phyloP scores from a whole-genome alignment of 768 basidiomycete species.

The Podaxis sp. region DNA sequence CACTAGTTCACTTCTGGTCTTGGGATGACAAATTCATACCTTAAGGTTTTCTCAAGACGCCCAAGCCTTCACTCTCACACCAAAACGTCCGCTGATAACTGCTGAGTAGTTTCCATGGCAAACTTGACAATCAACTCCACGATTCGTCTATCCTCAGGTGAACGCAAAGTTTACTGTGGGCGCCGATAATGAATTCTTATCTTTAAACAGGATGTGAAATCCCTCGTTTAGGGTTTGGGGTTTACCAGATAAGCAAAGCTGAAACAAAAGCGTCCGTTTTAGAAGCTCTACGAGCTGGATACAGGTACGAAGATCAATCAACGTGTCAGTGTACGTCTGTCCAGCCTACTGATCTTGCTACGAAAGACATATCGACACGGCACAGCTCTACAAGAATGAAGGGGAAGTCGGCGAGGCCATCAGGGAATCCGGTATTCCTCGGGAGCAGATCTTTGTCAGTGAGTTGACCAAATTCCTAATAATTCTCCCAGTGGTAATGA shows the following conservation, averaged over 20 bases:
- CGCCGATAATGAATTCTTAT: background rate
- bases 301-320: slow-evolving; percentile 12
- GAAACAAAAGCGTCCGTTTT: slow-evolving; percentile 11
- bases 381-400: slow-evolving; percentile 19
- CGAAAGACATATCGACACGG: slow-evolving; percentile 18
- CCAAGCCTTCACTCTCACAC: background rate
- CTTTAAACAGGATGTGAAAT: slow-evolving; percentile 14
- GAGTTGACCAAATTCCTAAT: background rate
- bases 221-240: slow-evolving; percentile 16
- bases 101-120: background rate
- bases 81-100: too few relatives aligned
- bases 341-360: slow-evolving; percentile 26
- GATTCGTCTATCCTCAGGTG: slow-evolving; percentile 26
- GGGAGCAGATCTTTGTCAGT: slow-evolving; percentile 19
- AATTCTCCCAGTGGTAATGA: background rate
- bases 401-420: slow-evolving; percentile 16
- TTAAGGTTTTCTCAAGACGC: too few relatives aligned
- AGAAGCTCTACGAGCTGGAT: slow-evolving; percentile 17
- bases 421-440: slow-evolving; percentile 13
- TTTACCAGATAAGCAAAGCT: slow-evolving; percentile 14
- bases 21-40: background rate
- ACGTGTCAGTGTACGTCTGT: background rate
- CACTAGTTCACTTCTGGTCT: background rate
- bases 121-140: slow-evolving; percentile 21
- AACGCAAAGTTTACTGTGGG: background rate